Percentiles rank a stretch among this genome's conserved stretches.
Conservation (phyloP, 2,329 filamentous ascomycete species). For the Escovopsis sp. region DNA sequence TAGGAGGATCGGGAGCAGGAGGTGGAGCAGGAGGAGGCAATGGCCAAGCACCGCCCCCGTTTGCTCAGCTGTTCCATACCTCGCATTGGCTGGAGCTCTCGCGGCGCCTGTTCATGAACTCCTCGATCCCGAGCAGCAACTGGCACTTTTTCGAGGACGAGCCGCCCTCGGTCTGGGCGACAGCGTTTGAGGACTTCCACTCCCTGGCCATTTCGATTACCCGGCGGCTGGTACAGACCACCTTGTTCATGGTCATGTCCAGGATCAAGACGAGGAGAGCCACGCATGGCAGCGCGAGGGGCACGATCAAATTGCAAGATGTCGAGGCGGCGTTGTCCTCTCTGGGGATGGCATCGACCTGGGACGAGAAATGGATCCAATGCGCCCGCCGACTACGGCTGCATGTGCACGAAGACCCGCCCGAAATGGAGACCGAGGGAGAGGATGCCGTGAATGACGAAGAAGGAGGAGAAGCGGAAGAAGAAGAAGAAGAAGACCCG, state of each 20-base stretch:
- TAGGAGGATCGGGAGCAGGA: too few species aligned
- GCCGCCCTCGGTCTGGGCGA: conserved; percentile 56
- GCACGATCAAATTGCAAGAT: conserved; percentile 28
- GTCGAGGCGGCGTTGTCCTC: conserved; percentile 35
- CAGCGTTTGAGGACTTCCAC: conserved; percentile 64
- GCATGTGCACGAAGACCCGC: conserved; percentile 27
- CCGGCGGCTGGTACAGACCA: conserved; percentile 52
- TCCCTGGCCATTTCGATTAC: conserved; percentile 53
- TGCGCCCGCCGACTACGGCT: conserved; percentile 35
- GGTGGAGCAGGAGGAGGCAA: not conserved
- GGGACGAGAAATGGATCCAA: conserved; percentile 29
- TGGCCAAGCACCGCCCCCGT: conserved; percentile 23
- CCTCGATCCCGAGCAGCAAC: conserved; percentile 43
- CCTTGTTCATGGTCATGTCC: conserved; percentile 56
- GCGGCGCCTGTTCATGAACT: conserved; percentile 62
- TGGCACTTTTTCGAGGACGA: conserved; percentile 50
- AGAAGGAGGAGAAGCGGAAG: conserved; percentile 9
- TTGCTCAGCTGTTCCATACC: conserved; percentile 43
- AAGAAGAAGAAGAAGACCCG: conserved; percentile 13
- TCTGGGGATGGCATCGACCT: conserved; percentile 26
- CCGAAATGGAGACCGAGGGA: conserved; percentile 4
- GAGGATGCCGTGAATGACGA: too few species aligned
- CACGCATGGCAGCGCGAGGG: conserved; percentile 13
- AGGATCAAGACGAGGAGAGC: conserved; percentile 41
- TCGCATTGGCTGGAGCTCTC: conserved; percentile 50